phyloP scores from a whole-genome alignment of 768 basidiomycete species.

The Fomitopsis pulvina region DNA sequence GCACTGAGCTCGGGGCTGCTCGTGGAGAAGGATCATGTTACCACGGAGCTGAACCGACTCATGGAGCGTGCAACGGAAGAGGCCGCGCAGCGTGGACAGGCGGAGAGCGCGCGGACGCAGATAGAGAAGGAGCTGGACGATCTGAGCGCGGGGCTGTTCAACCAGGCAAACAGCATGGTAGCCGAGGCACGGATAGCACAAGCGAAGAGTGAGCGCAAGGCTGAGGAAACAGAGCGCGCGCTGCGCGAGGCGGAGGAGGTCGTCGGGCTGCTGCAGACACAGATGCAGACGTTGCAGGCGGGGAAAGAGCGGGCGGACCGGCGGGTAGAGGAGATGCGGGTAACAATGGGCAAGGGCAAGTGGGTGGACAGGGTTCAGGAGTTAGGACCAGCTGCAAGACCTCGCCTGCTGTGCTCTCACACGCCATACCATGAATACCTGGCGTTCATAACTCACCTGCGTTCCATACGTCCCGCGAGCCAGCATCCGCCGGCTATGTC shows the following conservation, averaged over 20 bases:
- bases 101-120: slow-evolving; percentile 70
- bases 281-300: slow-evolving; percentile 69
- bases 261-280: slow-evolving; percentile 74
- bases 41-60: slow-evolving; percentile 82
- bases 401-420: slow-evolving; percentile 59
- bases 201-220: slow-evolving; percentile 67
- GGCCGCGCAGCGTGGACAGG: slow-evolving; percentile 84
- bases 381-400: slow-evolving; percentile 17
- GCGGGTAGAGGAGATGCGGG: slow-evolving; percentile 41
- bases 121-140: slow-evolving; percentile 96
- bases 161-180: slow-evolving; percentile 97
- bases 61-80: slow-evolving; percentile 97
- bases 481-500: slow-evolving; percentile 60
- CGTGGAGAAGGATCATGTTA: slow-evolving; percentile 89
- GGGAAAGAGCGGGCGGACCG: slow-evolving; percentile 61
- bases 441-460: slow-evolving; percentile 70
- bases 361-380: slow-evolving; percentile 44
- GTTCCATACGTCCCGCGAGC: slow-evolving; percentile 58
- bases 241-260: slow-evolving; percentile 82
- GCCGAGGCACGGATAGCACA: slow-evolving; percentile 73
- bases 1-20: slow-evolving; percentile 87
- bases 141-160: slow-evolving; percentile 84
- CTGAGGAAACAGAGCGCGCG: slow-evolving; percentile 69
- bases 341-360: slow-evolving; percentile 61
- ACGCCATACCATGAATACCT: slow-evolving; percentile 77